Evolutionary conservation across 1,139 yeast genomes (phyloP), one percentile per base, ranked within the genome.

Genomic region (Nakaseomyces nivariensis): DNA sequence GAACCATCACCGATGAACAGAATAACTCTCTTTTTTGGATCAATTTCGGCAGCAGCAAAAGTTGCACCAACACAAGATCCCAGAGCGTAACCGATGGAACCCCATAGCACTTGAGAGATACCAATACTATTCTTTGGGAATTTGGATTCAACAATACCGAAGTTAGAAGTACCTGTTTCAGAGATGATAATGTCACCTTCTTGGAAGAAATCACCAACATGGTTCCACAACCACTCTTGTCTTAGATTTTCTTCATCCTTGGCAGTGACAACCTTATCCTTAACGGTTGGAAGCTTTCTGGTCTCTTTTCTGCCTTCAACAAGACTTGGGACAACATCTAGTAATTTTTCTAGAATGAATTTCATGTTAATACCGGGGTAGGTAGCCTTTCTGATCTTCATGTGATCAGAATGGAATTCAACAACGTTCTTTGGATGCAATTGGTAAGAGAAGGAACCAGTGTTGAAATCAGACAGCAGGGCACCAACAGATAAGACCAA

Each of bases 1-100:
- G 95, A 86, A 65, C 95, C 95, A 67, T 87, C 96, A 70, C 96
- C 95, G 51, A 85, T 85, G 68, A 87, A 87, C 58, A 87, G 72
- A 54, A 85, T 76, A 53, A 84, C 92, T 73, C 95, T 78, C 67
- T 78, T 81, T 54, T 68, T 66, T 47, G 82, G 79, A 62, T 82
- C 81, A 48, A 81, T 61, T 67, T 86, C 95, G 62, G 79, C 80
- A 52, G 89, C 85, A 24, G 94, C 95, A 73, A 85, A 77, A 29
- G 82, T 82, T 29, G 95, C 95, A 68, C 96, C 95, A 52, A 82
- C 70, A 34, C 87, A 76, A 48, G 95, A 85, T 62, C 95, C 95
- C 44, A 85, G 86, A 25, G 95, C 79, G 74, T 74, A 87, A 61
- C 95, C 95, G 67, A 86, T 85, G 42, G 95, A 85, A 51, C 95